Evolutionary conservation across 164 flowering plant genomes (phyloP), one percentile per base, ranked within the genome.

Genomic region (Houttuynia cordata): DNA sequence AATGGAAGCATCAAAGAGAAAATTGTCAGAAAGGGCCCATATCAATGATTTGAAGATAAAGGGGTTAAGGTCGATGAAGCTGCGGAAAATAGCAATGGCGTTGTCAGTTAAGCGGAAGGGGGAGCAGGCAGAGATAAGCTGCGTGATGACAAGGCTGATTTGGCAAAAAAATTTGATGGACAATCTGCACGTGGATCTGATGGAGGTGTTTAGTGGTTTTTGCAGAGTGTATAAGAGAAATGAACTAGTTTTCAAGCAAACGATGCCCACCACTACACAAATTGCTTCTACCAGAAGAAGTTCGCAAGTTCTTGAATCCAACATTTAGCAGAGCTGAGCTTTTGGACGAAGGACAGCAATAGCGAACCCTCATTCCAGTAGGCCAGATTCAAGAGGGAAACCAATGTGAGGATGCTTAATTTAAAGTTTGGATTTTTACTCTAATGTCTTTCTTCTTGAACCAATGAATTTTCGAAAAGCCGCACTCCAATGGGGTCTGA

Each of bases 181-280:
- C 14, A 68, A 80, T 53, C 56, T 73, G 81, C 20, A 83, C 73
- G 62, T 79, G 85, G 72, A 80, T 72, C 62, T 78, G 82, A 37
- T 69, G 59, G 67, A 80, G 81, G n/a, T 57, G 67, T 47, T 19
- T 52, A n/a, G 59, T 60, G 25, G 68, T 71, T 57, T 60, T 60
- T 17, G 70, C 60, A 21, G 64, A 22, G 58, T 67, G 70, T 39
- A 67, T 63, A 34, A 67, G 67, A 15, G 63, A 57, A 53, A 71
- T 57, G 45, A 49, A 66, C 45, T 55, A n/a, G 41, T 56, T 63
- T 60, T 63, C 62, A 5, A 23, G 47, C 13, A 45, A 22, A 1
- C 23, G 40, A 24, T 34, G 23, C 39, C 52, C 0, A 20, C 37
- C 5, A 37, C 39, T 12, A 19, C 22, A 12, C 49, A 10, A 12